phyloP scores from a whole-genome alignment of 176 grass and related monocot species.

The Rhynchospora breviuscula region DNA sequence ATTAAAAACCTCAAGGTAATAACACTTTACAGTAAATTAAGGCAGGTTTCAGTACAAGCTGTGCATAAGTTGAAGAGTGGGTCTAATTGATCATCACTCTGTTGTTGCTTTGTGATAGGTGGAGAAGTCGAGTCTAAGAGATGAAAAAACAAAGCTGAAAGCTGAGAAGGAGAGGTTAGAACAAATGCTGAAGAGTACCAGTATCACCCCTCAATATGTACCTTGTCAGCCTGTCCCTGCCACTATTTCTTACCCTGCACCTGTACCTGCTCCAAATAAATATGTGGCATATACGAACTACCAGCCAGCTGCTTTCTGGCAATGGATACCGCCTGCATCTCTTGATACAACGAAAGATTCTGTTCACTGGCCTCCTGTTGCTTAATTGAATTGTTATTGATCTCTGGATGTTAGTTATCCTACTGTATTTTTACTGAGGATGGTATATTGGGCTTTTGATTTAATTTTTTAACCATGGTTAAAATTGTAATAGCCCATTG shows the following conservation, averaged over 20 bases:
- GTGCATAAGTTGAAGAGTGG: not conserved
- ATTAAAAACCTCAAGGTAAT: slow-evolving; percentile 85
- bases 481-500: not conserved
- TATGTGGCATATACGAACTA: slow-evolving; percentile 52
- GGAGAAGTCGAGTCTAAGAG: slow-evolving; percentile 74
- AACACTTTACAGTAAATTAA: not conserved
- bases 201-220: slow-evolving; percentile 42
- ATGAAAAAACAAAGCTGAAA: slow-evolving; percentile 86
- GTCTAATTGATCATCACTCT: not conserved
- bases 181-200: slow-evolving; percentile 62
- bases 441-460: not conserved
- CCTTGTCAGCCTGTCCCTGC: slow-evolving; percentile 35
- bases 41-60: not conserved
- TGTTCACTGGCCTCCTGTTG: slow-evolving; percentile 84
- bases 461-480: slow-evolving; percentile 25
- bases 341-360: slow-evolving; percentile 91
- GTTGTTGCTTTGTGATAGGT: slow-evolving; percentile 30
- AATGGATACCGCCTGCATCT: slow-evolving; percentile 84
- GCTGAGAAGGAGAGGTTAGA: slow-evolving; percentile 76
- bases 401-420: not conserved
- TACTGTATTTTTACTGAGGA: slow-evolving; percentile 11
- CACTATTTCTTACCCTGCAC: slow-evolving; percentile 32
- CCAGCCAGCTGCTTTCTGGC: slow-evolving; percentile 67
- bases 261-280: slow-evolving; percentile 45
- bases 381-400: slow-evolving; percentile 32